Percentiles rank a stretch among this genome's conserved stretches.
These are phyloP conservation scores for Datisca glomerata DNA, from an alignment of 306 rosid species.

Conservation along the genomic window DNA sequence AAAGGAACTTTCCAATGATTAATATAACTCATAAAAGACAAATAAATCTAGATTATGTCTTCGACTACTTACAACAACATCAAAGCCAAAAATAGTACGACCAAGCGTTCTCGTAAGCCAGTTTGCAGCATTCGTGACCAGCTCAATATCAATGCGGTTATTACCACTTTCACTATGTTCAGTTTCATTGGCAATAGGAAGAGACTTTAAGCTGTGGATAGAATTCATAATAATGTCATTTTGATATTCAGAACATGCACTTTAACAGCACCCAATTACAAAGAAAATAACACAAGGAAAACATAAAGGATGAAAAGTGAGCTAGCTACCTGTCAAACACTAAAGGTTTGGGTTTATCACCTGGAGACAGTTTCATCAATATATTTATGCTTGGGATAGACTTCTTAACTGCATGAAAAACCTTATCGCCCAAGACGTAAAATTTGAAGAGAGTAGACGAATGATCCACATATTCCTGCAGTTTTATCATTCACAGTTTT, in stretches of 20 bases:
- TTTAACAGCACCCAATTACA: no score
- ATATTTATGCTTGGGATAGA: conserved; percentile 62
- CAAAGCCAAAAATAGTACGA: conserved; percentile 77
- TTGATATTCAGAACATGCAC: not conserved
- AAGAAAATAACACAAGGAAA: not conserved
- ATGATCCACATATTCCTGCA: conserved; percentile 89
- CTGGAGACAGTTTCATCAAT: conserved; percentile 29
- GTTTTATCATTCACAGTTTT: conserved; percentile 1
- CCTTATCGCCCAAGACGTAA: conserved; percentile 67
- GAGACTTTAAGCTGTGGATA: conserved; percentile 48
- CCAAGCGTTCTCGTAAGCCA: conserved; percentile 56
- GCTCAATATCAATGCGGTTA: conserved; percentile 35
- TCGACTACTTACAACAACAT: conserved; percentile 61
- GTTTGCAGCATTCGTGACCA: conserved; percentile 53
- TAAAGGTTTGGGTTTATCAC: conserved; percentile 52
- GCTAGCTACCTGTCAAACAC: conserved; percentile 46
- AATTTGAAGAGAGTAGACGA: conserved; percentile 77
- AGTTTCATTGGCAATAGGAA: conserved; percentile 33
- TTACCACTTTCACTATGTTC: conserved; percentile 12
- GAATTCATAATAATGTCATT: not conserved
- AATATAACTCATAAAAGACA: conserved; percentile 1
- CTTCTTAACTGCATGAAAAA: conserved; percentile 72
- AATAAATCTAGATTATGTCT: no score
- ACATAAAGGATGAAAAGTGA: conserved; percentile 4
- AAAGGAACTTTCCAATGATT: no score